Base-by-base conservation (phyloP, 1,139 yeast species). In the Nakaseomyces bracarensis region DNA sequence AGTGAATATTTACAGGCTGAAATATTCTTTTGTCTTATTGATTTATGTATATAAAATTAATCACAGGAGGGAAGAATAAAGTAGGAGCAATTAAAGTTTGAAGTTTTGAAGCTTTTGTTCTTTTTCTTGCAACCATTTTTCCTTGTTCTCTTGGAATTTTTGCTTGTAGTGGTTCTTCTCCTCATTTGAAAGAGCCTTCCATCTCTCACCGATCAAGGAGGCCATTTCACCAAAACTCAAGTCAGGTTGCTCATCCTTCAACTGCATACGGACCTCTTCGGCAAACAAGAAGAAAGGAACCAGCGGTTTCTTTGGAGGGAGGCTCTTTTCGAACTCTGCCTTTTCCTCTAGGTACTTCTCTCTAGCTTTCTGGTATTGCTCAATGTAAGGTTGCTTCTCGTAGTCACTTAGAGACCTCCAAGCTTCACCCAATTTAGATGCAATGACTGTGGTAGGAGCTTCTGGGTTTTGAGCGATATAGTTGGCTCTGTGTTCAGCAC, bases 221-320 rank as follows among this genome's bases (percentile, higher is more conserved):
- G 53, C 45, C 23, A 54, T 42, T 21, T 54, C 58, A 18, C 40
- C 43, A 18, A 53, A 42, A 21, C 45, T 44, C 39, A 42, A 41
- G 13, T 46, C 45, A n/a, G 59, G 59, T 19, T 51, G 38, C n/a
- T 49, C 46, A 16, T 41, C 36, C 11, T 41, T 38, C n/a, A 53
- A 39, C 33, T 42, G 14, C 9, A 43, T 40, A 38, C 56, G 48
- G 8, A 49, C 43, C 5, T 54, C 57, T 23, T 48, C 44, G 8
- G 51, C 40, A 30, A 44, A 54, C 35, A 46, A 43, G 14, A 55
- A 42, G 47, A 46, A 57, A 15, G 58, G 57, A 11, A 54, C 53
- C 7, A 52, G 46, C 7, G 61, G 61, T 39, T 49, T 54, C 47
- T 56, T 56, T 25, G 58, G 58, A 10, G 61, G 61, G 36, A 55